Evolutionary conservation across 306 rosid species (phyloP), one percentile per base, ranked within the genome.

Genomic region (Medicago ruthenica): DNA sequence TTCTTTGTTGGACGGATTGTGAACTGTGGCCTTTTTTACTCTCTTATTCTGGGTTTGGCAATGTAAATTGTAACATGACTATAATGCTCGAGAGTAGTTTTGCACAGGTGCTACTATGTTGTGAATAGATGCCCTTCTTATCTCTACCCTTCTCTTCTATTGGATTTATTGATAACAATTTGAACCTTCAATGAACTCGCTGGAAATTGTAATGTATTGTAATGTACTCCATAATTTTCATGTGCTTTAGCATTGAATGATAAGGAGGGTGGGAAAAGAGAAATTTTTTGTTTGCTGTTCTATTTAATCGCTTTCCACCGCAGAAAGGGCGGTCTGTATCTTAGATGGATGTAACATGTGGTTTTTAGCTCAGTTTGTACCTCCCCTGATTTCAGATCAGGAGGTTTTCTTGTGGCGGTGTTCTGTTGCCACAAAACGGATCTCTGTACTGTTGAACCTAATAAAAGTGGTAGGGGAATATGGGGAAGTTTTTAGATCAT

Each of bases 21-120:
- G 67, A 34, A n/a, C 20, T 6, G 67, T 34, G 13, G 44, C 67
- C 18, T 2, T 60, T 12, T 34, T 61, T 31, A 31, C 18, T 61
- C 41, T 61, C 44, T 31, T 61, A 31, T 31, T 61, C 42, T 36
- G 37, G 45, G 34, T 41, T 60, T 45, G 60, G 47, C 59, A 22
- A 44, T 61, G 16, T 60, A 12, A 48, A 59, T 9, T 44, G 39
- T 60, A 45, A 13, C 41, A 39, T 44, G 36, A n/a, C 8, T 48
- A 7, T 74, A 42, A 22, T 45, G 44, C 70, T 42, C 17, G 18
- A 45, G 53, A 22, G 67, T 34, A 54, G 36, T 45, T 58, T 5
- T 74, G 63, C 73, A 18, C 18, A 8, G 41, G 58, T 60, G 20
- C 71, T 47, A 67, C 54, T 62, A 62, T 74, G 63, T 48, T 80